Evolutionary conservation across 768 basidiomycete genomes (phyloP).

Genomic region (Suillus placidus): DNA sequence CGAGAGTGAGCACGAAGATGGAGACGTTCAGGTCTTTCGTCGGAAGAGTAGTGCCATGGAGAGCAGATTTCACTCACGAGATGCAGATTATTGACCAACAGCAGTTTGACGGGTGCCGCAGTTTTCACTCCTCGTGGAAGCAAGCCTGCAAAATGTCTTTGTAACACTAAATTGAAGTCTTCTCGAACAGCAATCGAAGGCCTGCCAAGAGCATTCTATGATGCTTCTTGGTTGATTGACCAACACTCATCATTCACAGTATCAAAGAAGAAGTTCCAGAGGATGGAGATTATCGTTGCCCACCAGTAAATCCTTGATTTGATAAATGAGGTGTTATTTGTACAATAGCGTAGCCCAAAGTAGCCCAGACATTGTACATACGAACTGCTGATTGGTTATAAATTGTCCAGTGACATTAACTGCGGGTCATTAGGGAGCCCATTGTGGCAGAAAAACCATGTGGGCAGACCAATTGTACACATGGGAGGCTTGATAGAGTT

Average conservation of each 20-base stretch:
- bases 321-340: too few relatives aligned
- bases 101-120: not conserved
- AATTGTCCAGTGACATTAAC: too few relatives aligned
- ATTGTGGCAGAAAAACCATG: too few relatives aligned
- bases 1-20: not conserved
- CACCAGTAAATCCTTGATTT: too few relatives aligned
- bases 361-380: too few relatives aligned
- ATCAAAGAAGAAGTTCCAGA: not conserved
- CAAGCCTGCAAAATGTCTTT: not conserved
- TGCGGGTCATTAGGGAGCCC: too few relatives aligned
- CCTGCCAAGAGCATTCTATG: not conserved
- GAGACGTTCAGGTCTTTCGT: not conserved
- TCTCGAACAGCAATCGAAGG: not conserved
- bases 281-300: not conserved
- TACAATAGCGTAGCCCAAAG: too few relatives aligned
- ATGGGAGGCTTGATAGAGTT: too few relatives aligned
- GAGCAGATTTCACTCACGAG: not conserved
- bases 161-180: not conserved
- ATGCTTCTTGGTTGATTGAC: not conserved
- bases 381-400: too few relatives aligned
- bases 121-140: not conserved
- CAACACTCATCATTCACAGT: not conserved
- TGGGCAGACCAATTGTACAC: too few relatives aligned
- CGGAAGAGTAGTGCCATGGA: not conserved
- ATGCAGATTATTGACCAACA: not conserved